Evolutionary conservation across 306 rosid species (phyloP).

Genomic region (Medicago truncatula): MtrunA17r5.0-ANR NC_053048.1:23518501-23519000

Average conservation of each 20-base stretch:
- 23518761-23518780: neutral
- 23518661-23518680: conserved; percentile 82
- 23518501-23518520: conserved; percentile 37
- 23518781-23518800: neutral
- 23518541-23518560: conserved; percentile 14
- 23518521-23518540: conserved; percentile 42
- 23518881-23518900: neutral
- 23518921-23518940: conserved; percentile 1
- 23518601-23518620: conserved; percentile 92
- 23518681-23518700: conserved; percentile 70
- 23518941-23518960: neutral
- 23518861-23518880: neutral
- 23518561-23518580: conserved; percentile 75
- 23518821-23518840: neutral
- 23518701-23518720: conserved; percentile 23
- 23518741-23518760: neutral
- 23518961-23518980: neutral
- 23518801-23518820: neutral
- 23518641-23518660: conserved; percentile 90
- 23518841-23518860: neutral
- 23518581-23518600: conserved; percentile 91
- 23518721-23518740: neutral
- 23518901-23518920: conserved; percentile 19
- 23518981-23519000: neutral
- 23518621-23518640: conserved; percentile 81